Percentiles rank a stretch among this genome's conserved stretches.
These are phyloP conservation scores for Cephalotrichum gorgonifer DNA, from an alignment of 2,329 filamentous ascomycete species.

Conservation along the genomic window DNA sequence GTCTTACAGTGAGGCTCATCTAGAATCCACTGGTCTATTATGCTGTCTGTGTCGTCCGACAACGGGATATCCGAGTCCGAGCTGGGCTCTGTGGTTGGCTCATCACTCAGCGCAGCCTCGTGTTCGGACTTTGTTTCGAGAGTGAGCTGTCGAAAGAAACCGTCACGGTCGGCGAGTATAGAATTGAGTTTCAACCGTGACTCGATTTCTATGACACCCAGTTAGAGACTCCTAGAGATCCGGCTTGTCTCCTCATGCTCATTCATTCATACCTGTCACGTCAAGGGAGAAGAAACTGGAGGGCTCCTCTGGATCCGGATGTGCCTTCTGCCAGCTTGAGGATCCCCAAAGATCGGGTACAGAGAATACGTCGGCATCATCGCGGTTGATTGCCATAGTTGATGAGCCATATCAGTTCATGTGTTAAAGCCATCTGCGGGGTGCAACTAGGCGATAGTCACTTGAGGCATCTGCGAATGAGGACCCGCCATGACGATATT, in stretches of 20 bases:
- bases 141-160: constrained; percentile 31
- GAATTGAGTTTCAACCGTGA: constrained; percentile 2
- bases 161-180: constrained; percentile 12
- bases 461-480: neutral
- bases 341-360: constrained; percentile 51
- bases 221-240: neutral
- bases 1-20: constrained; percentile 18
- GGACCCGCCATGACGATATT: neutral
- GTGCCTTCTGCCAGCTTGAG: constrained; percentile 39
- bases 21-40: constrained; percentile 36
- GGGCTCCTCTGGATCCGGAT: constrained; percentile 12
- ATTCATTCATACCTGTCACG: constrained; percentile 19
- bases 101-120: neutral
- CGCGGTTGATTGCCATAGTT: constrained; percentile 20
- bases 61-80: constrained; percentile 7
- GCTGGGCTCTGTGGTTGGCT: constrained; percentile 3
- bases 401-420: constrained; percentile 11
- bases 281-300: constrained; percentile 33
- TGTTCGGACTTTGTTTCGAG: constrained; percentile 7
- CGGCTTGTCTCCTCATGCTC: neutral
- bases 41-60: constrained; percentile 11
- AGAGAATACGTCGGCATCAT: constrained; percentile 47
- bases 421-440: neutral
- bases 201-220: neutral
- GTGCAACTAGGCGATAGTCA: neutral